These are phyloP conservation scores for Plenodomus lindquistii DNA, from an alignment of 2,329 filamentous ascomycete genomes.

Conservation along the genomic window DNA sequence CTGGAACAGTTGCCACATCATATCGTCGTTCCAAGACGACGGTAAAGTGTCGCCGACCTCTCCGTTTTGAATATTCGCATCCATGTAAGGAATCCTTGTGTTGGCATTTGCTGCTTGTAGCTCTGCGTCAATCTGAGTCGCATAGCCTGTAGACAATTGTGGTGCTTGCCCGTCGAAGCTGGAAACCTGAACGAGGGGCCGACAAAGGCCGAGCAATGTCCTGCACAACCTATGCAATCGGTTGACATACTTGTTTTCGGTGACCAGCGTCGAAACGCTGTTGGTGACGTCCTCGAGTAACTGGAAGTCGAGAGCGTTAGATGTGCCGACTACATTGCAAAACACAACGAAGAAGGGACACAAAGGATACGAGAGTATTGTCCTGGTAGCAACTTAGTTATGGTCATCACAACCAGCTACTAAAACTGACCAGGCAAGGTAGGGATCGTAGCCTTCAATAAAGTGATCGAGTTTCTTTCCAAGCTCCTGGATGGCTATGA, in stretches of 20 bases:
- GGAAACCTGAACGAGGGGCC: slow-evolving; percentile 26
- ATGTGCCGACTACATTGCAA: slow-evolving; percentile 44
- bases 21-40: slow-evolving; percentile 37
- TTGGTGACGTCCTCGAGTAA: slow-evolving; percentile 36
- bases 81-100: not conserved
- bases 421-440: slow-evolving; percentile 30
- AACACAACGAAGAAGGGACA: slow-evolving; percentile 43
- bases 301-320: slow-evolving; percentile 33
- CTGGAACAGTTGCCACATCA: slow-evolving; percentile 42
- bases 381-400: slow-evolving; percentile 20
- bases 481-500: slow-evolving; percentile 28
- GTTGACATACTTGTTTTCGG: slow-evolving; percentile 35
- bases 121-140: not conserved
- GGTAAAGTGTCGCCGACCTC: slow-evolving; percentile 10
- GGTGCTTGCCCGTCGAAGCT: not conserved
- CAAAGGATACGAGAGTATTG: slow-evolving; percentile 39
- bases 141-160: not conserved
- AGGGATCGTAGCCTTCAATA: slow-evolving; percentile 36
- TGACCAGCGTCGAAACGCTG: slow-evolving; percentile 30
- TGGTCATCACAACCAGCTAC: not conserved
- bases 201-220: slow-evolving; percentile 35
- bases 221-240: slow-evolving; percentile 33
- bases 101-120: not conserved
- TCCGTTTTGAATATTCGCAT: not conserved
- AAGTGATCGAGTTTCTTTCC: slow-evolving; percentile 31